These are phyloP conservation scores for Toxoplasma gondii DNA, from an alignment of 169 alveolate genomes.

Conservation along the genomic window DNA sequence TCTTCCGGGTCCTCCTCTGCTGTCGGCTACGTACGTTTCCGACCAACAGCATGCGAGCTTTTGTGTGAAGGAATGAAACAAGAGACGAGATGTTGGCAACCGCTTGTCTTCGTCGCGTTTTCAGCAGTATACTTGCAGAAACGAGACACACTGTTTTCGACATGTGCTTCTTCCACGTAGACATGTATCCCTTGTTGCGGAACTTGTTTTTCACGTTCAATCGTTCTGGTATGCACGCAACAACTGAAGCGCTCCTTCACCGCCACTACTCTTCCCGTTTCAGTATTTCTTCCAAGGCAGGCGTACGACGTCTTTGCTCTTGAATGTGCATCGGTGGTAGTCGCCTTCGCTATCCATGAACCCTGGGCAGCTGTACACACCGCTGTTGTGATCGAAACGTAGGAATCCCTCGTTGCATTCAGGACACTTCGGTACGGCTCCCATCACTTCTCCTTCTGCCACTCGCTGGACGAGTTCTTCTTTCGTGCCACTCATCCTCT, in stretches of 20 bases:
- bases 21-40: too few relatives aligned
- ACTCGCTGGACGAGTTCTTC: slow-evolving; percentile 69
- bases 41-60: too few relatives aligned
- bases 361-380: slow-evolving; percentile 72
- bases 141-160: too few relatives aligned
- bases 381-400: slow-evolving; percentile 63
- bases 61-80: too few relatives aligned
- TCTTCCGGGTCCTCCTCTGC: too few relatives aligned
- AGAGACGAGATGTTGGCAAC: too few relatives aligned
- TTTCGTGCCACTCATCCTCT: slow-evolving; percentile 70
- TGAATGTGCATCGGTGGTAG: slow-evolving; percentile 11
- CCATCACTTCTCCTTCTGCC: slow-evolving; percentile 72
- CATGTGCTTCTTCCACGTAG: too few relatives aligned
- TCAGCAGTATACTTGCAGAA: too few relatives aligned
- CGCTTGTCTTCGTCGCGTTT: too few relatives aligned
- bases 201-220: too few relatives aligned
- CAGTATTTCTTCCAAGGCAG: slow-evolving; percentile 18
- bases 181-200: too few relatives aligned
- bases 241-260: background rate
- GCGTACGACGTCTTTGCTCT: slow-evolving; percentile 3
- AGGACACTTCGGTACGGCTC: slow-evolving; percentile 74
- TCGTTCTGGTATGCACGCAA: too few relatives aligned
- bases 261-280: background rate
- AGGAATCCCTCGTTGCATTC: slow-evolving; percentile 72
- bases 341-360: slow-evolving; percentile 17